A percentile compares a stretch with the other conserved stretches of the same genome.
Conservation (phyloP, 2,329 filamentous ascomycete genomes). For the Trichoderma afroharzianum region DNA sequence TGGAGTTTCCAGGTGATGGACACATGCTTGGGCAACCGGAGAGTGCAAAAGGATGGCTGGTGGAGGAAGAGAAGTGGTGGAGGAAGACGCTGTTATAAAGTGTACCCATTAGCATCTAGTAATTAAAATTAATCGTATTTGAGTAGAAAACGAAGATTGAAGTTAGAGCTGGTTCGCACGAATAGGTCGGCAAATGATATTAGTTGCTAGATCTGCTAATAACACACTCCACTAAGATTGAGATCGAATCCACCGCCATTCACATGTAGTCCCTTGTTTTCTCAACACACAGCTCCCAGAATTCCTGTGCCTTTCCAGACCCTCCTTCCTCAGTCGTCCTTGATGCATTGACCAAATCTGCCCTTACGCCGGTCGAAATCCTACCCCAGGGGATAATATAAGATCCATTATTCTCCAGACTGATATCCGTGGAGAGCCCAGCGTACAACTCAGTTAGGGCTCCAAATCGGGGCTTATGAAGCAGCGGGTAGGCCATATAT, state of each 20-base stretch:
- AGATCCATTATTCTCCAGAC: conserved; percentile 27
- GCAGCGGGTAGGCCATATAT: conserved; percentile 24
- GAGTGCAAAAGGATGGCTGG: conserved; percentile 38
- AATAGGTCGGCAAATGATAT: background rate
- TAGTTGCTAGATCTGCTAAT: background rate
- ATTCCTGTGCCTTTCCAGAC: conserved; percentile 23
- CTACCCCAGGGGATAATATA: conserved; percentile 32
- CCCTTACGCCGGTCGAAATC: conserved; percentile 21
- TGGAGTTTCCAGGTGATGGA: conserved; percentile 48
- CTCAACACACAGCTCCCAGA: conserved; percentile 32
- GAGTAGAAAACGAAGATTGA: background rate
- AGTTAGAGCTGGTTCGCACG: background rate
- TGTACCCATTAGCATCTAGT: background rate
- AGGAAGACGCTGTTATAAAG: conserved; percentile 32
- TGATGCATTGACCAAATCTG: conserved; percentile 30
- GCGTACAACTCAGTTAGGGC: conserved; percentile 42
- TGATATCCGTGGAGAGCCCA: conserved; percentile 37
- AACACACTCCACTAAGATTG: background rate
- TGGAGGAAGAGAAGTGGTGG: conserved; percentile 48
- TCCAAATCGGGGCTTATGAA: conserved; percentile 32
- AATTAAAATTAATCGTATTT: background rate
- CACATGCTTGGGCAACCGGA: conserved; percentile 45
- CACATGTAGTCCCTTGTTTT: conserved; percentile 11
- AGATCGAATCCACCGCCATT: background rate
- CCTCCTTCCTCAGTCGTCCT: conserved; percentile 26